A percentile compares a stretch with the other conserved stretches of the same genome.
Conservation (phyloP, 2,329 filamentous ascomycete genomes). For the Nannizziopsis barbatae region DNA sequence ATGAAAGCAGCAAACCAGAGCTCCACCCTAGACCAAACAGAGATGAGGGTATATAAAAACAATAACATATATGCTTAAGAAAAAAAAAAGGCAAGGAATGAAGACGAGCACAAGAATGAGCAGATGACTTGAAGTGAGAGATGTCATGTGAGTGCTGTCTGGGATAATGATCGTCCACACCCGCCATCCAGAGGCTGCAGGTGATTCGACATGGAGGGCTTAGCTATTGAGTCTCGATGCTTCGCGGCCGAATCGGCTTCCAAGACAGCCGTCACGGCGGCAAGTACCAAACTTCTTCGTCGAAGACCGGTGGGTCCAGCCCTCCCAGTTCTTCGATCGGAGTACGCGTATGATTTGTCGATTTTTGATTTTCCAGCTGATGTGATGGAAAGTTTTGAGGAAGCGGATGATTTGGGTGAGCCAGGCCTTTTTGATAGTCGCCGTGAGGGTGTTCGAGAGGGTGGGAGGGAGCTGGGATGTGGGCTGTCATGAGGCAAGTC, state of each 20-base stretch:
- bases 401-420: background rate
- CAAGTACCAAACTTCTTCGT: conserved; percentile 16
- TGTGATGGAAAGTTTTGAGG: background rate
- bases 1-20: background rate
- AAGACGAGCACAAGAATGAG: background rate
- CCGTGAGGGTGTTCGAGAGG: conserved; percentile 8
- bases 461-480: conserved; percentile 17
- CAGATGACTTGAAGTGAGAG: background rate
- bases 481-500: conserved; percentile 12
- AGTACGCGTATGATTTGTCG: conserved; percentile 11
- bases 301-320: conserved; percentile 11
- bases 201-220: background rate
- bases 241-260: conserved; percentile 12
- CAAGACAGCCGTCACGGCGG: conserved; percentile 15
- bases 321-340: conserved; percentile 1
- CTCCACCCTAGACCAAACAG: conserved; percentile 1
- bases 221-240: background rate
- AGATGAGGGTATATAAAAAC: conserved; percentile 5
- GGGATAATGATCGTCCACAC: background rate
- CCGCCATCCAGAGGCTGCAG: background rate
- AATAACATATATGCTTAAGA: background rate
- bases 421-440: conserved; percentile 1
- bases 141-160: background rate
- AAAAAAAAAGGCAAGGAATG: background rate
- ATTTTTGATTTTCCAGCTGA: conserved; percentile 10